These are phyloP conservation scores for Metschnikowia hibisci DNA, from an alignment of 805 yeast genomes.

Conservation along the genomic window DNA sequence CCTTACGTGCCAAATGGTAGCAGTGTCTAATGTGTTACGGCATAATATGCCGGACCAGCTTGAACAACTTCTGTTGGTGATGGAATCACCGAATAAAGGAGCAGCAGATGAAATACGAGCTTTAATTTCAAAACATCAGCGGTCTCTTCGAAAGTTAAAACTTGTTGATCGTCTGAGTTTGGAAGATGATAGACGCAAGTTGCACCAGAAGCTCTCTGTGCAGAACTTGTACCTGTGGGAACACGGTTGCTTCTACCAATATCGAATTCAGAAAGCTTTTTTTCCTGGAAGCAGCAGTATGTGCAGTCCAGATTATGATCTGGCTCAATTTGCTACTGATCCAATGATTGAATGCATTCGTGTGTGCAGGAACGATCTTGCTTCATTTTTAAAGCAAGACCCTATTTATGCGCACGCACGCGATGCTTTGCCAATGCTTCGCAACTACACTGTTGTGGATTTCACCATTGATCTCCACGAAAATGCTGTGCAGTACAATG, in stretches of 20 bases:
- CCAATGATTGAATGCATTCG: slow-evolving; percentile 6
- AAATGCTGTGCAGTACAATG: slow-evolving; percentile 7
- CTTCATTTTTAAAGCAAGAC: slow-evolving; percentile 2
- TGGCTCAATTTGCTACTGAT: slow-evolving; percentile 7
- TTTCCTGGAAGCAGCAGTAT: slow-evolving; percentile 5
- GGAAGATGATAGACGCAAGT: neutral
- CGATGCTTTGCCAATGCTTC: slow-evolving; percentile 4
- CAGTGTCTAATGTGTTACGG: slow-evolving; percentile 1
- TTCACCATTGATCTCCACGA: slow-evolving; percentile 7
- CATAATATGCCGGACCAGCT: slow-evolving; percentile 9
- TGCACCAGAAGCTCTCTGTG: slow-evolving; percentile 5
- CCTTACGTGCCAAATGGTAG: slow-evolving; percentile 11
- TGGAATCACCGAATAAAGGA: slow-evolving; percentile 8
- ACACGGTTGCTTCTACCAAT: slow-evolving; percentile 10
- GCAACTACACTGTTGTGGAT: slow-evolving; percentile 6
- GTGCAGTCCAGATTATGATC: slow-evolving; percentile 4
- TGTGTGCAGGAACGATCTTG: slow-evolving; percentile 1
- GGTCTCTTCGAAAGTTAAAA: slow-evolving; percentile 3
- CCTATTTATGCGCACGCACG: slow-evolving; percentile 4
- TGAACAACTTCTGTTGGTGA: slow-evolving; percentile 4
- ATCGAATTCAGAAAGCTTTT: slow-evolving; percentile 5
- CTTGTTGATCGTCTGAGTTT: slow-evolving; percentile 8
- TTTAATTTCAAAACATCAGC: slow-evolving; percentile 7
- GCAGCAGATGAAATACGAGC: slow-evolving; percentile 4
- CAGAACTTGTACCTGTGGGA: slow-evolving; percentile 8